phyloP scores from a whole-genome alignment of 73 alveolate species.

The Chromera velia region DNA sequence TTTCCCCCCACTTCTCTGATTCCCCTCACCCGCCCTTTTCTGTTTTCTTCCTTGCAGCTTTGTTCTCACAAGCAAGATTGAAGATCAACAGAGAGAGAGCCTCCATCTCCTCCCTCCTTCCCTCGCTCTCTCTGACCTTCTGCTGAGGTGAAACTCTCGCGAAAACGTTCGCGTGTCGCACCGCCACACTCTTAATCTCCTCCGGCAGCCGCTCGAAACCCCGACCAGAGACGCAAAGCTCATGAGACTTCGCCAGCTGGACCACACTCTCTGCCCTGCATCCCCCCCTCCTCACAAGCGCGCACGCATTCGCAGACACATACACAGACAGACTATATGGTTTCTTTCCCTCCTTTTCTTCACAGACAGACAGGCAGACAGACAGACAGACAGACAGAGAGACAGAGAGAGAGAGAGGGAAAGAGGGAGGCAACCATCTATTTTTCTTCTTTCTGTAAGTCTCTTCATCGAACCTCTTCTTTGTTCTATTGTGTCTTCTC shows the following conservation, averaged over 20 bases:
- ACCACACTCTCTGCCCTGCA: background rate
- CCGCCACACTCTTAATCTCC: background rate
- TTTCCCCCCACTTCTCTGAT: too few relatives aligned
- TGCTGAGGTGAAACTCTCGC: slow-evolving; percentile 83
- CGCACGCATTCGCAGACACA: slow-evolving; percentile 22
- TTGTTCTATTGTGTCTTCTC: too few relatives aligned
- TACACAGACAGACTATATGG: background rate
- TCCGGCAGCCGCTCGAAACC: background rate
- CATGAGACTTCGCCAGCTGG: background rate
- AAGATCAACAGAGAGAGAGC: too few relatives aligned
- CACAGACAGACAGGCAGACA: background rate
- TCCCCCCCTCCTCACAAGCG: slow-evolving; percentile 43
- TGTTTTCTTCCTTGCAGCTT: too few relatives aligned
- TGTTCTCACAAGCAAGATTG: too few relatives aligned
- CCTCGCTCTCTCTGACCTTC: too few relatives aligned
- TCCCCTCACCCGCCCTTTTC: too few relatives aligned
- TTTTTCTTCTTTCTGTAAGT: too few relatives aligned
- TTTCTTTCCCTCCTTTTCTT: background rate
- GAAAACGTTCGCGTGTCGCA: slow-evolving; percentile 42
- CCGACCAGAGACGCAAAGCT: background rate
- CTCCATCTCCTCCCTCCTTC: too few relatives aligned
- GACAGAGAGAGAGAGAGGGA: background rate
- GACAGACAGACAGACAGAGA: background rate
- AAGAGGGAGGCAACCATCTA: background rate
- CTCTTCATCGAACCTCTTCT: too few relatives aligned